Evolutionary conservation across 371 early-diverging fungal species (phyloP).

Genomic region (Saksenaea vasiformis): DNA sequence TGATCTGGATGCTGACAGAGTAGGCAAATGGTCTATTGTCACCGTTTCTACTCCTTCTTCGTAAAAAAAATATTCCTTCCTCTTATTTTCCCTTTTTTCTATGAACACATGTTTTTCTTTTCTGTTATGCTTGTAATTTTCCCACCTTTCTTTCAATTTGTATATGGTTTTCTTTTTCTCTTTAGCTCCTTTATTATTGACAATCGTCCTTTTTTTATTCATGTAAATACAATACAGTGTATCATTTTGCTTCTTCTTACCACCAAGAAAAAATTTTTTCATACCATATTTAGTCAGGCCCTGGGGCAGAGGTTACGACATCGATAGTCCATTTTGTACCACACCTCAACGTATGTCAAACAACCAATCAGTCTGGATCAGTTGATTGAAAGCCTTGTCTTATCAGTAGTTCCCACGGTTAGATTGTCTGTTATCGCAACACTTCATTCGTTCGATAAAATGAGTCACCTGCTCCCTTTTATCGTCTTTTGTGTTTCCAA

Average conservation of each 20-base stretch:
- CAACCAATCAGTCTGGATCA: too few relatives aligned
- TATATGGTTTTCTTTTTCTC: constrained; percentile 7
- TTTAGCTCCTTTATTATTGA: neutral
- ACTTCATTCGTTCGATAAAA: too few relatives aligned
- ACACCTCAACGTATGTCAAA: too few relatives aligned
- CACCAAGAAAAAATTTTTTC: neutral
- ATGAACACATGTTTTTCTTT: neutral
- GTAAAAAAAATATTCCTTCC: neutral
- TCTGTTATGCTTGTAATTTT: neutral
- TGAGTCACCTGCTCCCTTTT: too few relatives aligned
- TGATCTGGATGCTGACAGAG: constrained; percentile 21
- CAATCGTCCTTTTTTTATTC: neutral
- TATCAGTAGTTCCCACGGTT: too few relatives aligned
- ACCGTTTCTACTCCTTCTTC: constrained; percentile 4
- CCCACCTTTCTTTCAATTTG: neutral
- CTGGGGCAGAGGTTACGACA: too few relatives aligned
- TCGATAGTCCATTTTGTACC: too few relatives aligned
- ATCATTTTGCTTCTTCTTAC: neutral
- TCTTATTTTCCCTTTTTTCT: neutral
- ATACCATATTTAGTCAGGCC: too few relatives aligned
- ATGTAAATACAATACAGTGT: constrained; percentile 1
- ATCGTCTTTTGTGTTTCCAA: too few relatives aligned
- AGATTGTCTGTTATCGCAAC: too few relatives aligned
- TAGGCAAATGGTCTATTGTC: constrained; percentile 25
- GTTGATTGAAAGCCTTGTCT: too few relatives aligned